Base-by-base conservation (phyloP, 2,329 filamentous ascomycete genomes). In the Cladophialophora exuberans region DNA sequence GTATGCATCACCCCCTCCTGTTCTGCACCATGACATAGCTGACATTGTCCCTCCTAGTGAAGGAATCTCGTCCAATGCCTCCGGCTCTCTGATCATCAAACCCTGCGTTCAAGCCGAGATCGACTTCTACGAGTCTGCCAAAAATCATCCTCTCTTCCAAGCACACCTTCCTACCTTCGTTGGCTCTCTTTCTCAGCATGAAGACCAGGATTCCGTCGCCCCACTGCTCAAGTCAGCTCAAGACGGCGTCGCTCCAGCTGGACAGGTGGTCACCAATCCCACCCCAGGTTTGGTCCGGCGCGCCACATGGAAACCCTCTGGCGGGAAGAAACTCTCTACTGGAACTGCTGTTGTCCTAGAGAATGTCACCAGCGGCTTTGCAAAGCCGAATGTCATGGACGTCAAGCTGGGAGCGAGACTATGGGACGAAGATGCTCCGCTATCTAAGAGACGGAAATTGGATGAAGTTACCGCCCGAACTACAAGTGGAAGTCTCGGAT, bases 61-160 rank as follows among this genome's bases (percentile, higher is more conserved):
- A 64, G 94, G 94, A 62, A 93, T 96, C 42, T 83, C 96, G 65
- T 91, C 87, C 69, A 90, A 96, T 67, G 79, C 82, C 52, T 85
- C 89, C 49, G 94, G 94, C 69, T 84, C 88, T 61, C 79, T 97
- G 28, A 89, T 99, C 70, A 90, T 97, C 69, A 99, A 99, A 74
- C 94, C 94, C 15, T 97, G 93, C 72, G 96, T 89, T 0, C 76
- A 84, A 60, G 80, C 85, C 61, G 94, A 99, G 75, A 84, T 97
- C 65, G 81, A 85, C 39, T 99, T 99, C 72, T 99, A 99, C 78
- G 84, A 96, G 70, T 83, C 84, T 33, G 86, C 85, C 23, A 58
- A 59, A 56, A 73, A 80, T 18, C 87, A 96, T 68, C 83, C 85
- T 25, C 83, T 86, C 1, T 90, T 97, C 66, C 82, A 85, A 46